Conservation (phyloP, 2,329 filamentous ascomycete genomes). For the Hypoxylon sp. region DNA sequence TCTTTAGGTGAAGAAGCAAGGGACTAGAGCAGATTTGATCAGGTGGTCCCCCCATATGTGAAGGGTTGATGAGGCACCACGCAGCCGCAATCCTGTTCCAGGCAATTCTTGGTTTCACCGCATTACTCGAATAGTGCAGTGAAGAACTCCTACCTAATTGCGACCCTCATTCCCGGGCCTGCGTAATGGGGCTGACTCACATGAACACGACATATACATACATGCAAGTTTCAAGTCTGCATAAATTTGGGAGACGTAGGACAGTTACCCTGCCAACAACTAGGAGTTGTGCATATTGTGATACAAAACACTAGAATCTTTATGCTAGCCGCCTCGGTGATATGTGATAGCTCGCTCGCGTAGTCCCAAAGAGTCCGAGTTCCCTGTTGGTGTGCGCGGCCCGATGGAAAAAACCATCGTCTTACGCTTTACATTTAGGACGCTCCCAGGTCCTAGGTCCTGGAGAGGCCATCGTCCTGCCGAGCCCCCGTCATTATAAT, state of each 20-base stretch:
- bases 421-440: neutral
- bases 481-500: neutral
- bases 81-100: neutral
- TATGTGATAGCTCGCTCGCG: neutral
- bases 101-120: neutral
- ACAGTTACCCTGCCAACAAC: neutral
- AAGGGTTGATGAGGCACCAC: neutral
- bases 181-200: neutral
- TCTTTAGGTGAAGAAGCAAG: constrained; percentile 4
- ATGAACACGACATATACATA: neutral
- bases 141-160: neutral
- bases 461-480: neutral
- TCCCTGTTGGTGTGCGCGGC: neutral
- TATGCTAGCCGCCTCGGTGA: neutral
- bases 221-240: neutral
- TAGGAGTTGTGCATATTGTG: neutral
- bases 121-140: neutral
- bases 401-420: neutral
- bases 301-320: neutral
- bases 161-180: neutral
- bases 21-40: neutral
- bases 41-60: neutral
- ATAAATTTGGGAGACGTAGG: neutral
- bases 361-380: neutral
- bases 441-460: neutral